Percentiles rank a stretch among this genome's conserved stretches.
phyloP scores from a whole-genome alignment of 2,329 filamentous ascomycete genomes.

The Pestalotiopsis sp. region DNA sequence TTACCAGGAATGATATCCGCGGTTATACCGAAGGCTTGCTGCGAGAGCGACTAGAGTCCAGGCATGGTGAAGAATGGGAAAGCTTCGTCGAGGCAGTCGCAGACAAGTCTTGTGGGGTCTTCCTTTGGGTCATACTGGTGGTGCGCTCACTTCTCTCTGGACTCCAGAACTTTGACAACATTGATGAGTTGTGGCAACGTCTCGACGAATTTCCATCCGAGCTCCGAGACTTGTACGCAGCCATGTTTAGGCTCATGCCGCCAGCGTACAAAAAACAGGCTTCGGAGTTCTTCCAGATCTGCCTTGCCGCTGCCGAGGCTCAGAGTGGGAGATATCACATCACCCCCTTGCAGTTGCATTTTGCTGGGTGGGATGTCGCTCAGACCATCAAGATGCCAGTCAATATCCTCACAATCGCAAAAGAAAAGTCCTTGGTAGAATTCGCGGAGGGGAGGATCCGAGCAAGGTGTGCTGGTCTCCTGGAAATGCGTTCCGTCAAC shows the following conservation, averaged over 20 bases:
- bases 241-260: constrained; percentile 8
- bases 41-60: background rate
- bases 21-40: background rate
- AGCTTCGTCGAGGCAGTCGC: constrained; percentile 1
- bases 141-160: constrained; percentile 3
- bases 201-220: constrained; percentile 10
- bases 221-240: background rate
- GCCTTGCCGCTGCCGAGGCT: background rate
- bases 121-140: constrained; percentile 8
- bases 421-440: background rate
- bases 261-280: background rate
- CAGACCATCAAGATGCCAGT: background rate
- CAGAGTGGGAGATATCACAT: background rate
- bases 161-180: constrained; percentile 2
- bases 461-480: background rate
- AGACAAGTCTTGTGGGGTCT: constrained; percentile 8
- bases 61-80: background rate
- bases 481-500: background rate
- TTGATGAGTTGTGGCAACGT: background rate
- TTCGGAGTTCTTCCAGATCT: background rate
- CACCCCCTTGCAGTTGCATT: background rate
- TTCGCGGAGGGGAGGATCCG: background rate
- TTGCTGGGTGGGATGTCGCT: background rate
- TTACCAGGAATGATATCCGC: background rate
- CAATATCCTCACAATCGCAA: background rate